Conservation (phyloP, 2,329 filamentous ascomycete species). For the Aspergillus quadrilineatus region DNA sequence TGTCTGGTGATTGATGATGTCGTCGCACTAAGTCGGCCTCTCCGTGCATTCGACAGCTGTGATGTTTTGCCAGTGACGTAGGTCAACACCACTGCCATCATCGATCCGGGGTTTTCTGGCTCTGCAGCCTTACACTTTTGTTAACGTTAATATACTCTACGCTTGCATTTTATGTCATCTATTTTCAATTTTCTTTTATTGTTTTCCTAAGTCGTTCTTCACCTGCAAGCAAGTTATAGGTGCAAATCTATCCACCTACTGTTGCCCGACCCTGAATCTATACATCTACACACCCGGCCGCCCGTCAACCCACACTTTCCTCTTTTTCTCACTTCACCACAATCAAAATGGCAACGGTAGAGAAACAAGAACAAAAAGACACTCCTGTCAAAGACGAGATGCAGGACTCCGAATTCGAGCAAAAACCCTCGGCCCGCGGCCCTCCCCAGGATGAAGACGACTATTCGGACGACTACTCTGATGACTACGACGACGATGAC, state of each 20-base stretch:
- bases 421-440: not conserved
- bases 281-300: not conserved
- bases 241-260: not conserved
- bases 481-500: constrained; percentile 34
- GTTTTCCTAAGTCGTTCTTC: not conserved
- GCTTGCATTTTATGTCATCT: constrained; percentile 8
- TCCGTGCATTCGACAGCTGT: not conserved
- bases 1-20: not conserved
- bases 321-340: constrained; percentile 12
- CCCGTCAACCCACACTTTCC: not conserved
- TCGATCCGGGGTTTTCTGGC: not conserved
- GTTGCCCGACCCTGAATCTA: not conserved
- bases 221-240: not conserved
- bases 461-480: constrained; percentile 26
- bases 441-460: constrained; percentile 18
- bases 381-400: constrained; percentile 29
- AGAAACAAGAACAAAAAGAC: constrained; percentile 28
- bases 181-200: not conserved
- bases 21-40: not conserved
- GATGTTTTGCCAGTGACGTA: constrained; percentile 3
- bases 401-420: constrained; percentile 9
- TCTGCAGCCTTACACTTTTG: not conserved
- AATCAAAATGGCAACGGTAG: constrained; percentile 24
- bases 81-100: constrained; percentile 3
- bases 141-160: constrained; percentile 7